Percentiles rank a stretch among this genome's conserved stretches.
These are phyloP conservation scores for Heracleum sosnowskyi DNA, from an alignment of 129 eudicot genomes.

Conservation along the genomic window DNA sequence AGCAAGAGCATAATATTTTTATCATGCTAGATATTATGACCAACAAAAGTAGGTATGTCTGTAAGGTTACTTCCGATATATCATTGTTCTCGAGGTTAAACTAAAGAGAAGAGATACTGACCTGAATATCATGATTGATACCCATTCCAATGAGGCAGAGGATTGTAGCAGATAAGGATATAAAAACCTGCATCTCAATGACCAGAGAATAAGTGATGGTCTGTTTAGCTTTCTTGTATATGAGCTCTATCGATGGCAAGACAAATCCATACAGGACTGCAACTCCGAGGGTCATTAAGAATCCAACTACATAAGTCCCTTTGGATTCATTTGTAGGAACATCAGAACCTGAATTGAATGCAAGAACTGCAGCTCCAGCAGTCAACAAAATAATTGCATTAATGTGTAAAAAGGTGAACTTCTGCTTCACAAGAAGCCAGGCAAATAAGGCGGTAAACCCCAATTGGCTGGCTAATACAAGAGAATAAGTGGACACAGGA, in stretches of 20 bases:
- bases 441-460: slow-evolving; percentile 8
- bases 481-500: slow-evolving; percentile 7
- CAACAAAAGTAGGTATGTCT: no score
- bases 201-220: slow-evolving; percentile 2
- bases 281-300: slow-evolving; percentile 6
- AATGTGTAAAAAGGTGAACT: slow-evolving; percentile 11
- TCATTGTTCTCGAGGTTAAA: not conserved
- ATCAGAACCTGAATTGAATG: slow-evolving; percentile 1
- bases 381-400: slow-evolving; percentile 9
- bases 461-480: slow-evolving; percentile 7
- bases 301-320: not conserved
- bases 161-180: not conserved
- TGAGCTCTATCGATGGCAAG: not conserved
- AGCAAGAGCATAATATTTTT: no score
- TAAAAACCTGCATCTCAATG: slow-evolving; percentile 12
- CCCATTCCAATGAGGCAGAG: not conserved
- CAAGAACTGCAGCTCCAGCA: slow-evolving; percentile 10
- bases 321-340: not conserved
- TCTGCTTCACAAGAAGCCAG: slow-evolving; percentile 9
- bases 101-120: not conserved
- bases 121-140: not conserved
- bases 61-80: no score
- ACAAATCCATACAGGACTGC: slow-evolving; percentile 4
- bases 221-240: slow-evolving; percentile 6
- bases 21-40: no score